A percentile compares a stretch with the other conserved stretches of the same genome.
Evolutionary conservation across 2,329 filamentous ascomycete genomes (phyloP).

Genomic region (Ceratocystis albifundus): DNA sequence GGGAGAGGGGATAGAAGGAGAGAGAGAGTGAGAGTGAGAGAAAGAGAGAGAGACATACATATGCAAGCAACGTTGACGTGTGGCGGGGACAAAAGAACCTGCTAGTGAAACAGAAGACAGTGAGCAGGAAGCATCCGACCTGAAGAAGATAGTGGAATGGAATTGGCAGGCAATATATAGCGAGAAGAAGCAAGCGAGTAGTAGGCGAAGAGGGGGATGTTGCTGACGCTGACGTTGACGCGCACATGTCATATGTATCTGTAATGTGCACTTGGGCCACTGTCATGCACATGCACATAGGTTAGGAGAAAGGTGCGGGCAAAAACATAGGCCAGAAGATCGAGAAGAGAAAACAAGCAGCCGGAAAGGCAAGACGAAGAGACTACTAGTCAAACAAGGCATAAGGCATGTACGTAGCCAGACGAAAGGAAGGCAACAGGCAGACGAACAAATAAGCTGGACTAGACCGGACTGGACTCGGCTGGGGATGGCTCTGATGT

Average conservation of each 20-base stretch:
- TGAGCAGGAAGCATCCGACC: background rate
- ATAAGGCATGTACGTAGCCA: too few species aligned
- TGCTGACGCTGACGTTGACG: background rate
- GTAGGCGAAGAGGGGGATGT: background rate
- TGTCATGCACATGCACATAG: too few species aligned
- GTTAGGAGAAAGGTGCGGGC: too few species aligned
- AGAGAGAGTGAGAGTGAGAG: background rate
- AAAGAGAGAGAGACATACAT: background rate
- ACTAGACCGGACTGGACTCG: background rate
- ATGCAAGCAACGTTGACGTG: conserved; percentile 1
- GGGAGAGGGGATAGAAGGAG: background rate
- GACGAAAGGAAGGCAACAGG: too few species aligned
- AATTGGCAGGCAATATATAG: conserved; percentile 9
- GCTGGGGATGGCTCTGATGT: background rate
- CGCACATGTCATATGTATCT: background rate
- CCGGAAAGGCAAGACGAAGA: too few species aligned
- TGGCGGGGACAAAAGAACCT: background rate
- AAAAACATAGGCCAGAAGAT: too few species aligned
- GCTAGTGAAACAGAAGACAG: background rate
- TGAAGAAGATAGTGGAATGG: background rate
- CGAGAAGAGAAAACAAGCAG: too few species aligned
- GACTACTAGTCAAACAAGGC: too few species aligned
- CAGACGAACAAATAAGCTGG: too few species aligned
- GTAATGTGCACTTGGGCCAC: too few species aligned
- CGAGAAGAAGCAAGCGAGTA: background rate